These are phyloP conservation scores for Citrullus mucosospermus DNA, from an alignment of 306 rosid genomes.

Conservation along the genomic window DNA sequence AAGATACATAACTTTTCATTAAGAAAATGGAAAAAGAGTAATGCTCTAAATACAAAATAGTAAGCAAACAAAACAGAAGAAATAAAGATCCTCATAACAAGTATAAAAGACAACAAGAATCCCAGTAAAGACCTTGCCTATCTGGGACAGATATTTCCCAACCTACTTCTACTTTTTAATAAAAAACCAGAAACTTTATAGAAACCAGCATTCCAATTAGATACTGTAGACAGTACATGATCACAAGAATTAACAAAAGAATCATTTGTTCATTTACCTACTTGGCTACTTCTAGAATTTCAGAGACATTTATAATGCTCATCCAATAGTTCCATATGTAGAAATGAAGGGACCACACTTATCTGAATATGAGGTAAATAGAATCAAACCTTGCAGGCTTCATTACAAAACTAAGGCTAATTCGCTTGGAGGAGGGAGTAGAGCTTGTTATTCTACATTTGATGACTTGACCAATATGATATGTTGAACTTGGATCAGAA, in stretches of 20 bases:
- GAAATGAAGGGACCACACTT: background rate
- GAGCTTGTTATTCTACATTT: conserved; percentile 66
- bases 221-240: background rate
- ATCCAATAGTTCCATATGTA: background rate
- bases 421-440: conserved; percentile 58
- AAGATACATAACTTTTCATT: no score
- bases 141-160: no score
- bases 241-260: background rate
- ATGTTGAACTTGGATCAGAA: conserved; percentile 49
- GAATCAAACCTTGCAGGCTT: conserved; percentile 61
- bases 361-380: background rate
- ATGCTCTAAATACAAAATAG: no score
- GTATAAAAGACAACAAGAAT: no score
- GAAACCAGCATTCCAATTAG: background rate
- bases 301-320: background rate
- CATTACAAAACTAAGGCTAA: conserved; percentile 78
- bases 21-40: no score
- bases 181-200: background rate
- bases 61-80: no score
- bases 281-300: background rate
- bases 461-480: conserved; percentile 83
- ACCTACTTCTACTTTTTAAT: background rate
- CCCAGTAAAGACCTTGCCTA: no score
- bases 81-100: no score
- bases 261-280: background rate